Evolutionary conservation across 1,139 yeast species (phyloP), one percentile per base, ranked within the genome.

Genomic region (Scheffersomyces titani): DNA sequence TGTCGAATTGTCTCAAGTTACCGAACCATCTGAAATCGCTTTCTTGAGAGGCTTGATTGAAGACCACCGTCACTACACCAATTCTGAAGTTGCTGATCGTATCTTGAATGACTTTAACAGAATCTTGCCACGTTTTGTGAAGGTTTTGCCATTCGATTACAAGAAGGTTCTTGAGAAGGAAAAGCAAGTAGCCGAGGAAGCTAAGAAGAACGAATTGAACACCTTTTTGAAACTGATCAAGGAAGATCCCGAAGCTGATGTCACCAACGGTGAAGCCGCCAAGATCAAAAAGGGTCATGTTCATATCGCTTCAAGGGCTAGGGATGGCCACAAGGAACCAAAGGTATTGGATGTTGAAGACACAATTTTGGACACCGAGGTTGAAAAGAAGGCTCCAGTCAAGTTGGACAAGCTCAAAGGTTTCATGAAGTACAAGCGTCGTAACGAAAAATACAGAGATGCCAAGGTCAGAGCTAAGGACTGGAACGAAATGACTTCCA

Each of bases 61-160:
- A 75, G 97, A 94, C 68, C 98, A 94, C 73, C 88, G 93, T 67
- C 97, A 92, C 72, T 92, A 90, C 84, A 94, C 98, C 57, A 90
- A 88, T 46, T 94, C 98, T 44, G 96, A 89, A 70, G 84, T 94
- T 62, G 98, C 98, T 53, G 90, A 87, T 65, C 84, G 90, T 60
- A 84, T 94, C 61, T 83, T 94, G 79, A 82, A 78, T 61, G 93
- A 92, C 74, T 94, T 94, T 82, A 91, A 92, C 82, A 84, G 97
- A 68, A 84, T 90, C 71, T 80, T 94, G 70, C 92, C 94, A 54
- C 85, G 94, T 63, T 92, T 94, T 70, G 97, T 93, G 66, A 93
- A 93, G 81, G 98, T 94, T 47, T 84, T 94, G 71, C 98, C 99
- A 54, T 77, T 78, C 58, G 99, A 94, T 73, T 94, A 93, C 80